Percentiles rank a stretch among this genome's conserved stretches.
phyloP scores from a whole-genome alignment of 768 basidiomycete genomes.

The Leccinum subtestaceum region DNA sequence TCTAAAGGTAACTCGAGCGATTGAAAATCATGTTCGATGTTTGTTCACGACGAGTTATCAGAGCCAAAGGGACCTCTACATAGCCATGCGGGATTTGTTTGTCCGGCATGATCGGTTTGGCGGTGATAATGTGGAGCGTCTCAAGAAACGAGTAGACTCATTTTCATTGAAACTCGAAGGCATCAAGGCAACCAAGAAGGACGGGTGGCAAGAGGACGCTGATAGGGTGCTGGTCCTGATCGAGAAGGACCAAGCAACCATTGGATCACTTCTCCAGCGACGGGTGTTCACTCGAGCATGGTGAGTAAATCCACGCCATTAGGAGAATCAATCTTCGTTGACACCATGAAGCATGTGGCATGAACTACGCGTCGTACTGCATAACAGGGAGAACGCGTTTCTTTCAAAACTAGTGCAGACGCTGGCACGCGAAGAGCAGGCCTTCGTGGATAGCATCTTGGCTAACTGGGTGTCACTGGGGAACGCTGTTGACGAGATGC shows the following conservation, averaged over 20 bases:
- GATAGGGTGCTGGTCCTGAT: conserved; percentile 70
- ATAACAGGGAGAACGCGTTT: conserved; percentile 85
- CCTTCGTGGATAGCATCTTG: conserved; percentile 59
- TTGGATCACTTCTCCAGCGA: conserved; percentile 69
- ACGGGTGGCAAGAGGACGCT: conserved; percentile 83
- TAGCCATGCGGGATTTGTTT: conserved; percentile 84
- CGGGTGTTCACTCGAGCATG: conserved; percentile 86
- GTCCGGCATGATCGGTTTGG: conserved; percentile 86
- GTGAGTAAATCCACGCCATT: conserved; percentile 40
- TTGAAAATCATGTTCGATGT: conserved; percentile 4
- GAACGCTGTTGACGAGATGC: conserved; percentile 77
- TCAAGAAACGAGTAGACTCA: conserved; percentile 82
- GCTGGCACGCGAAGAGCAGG: conserved; percentile 73
- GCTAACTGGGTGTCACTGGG: conserved; percentile 74
- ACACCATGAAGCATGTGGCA: conserved; percentile 77
- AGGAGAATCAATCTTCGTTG: conserved; percentile 1
- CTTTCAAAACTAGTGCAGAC: conserved; percentile 69
- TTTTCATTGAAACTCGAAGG: conserved; percentile 75
- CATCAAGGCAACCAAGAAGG: conserved; percentile 66
- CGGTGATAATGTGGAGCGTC: conserved; percentile 80
- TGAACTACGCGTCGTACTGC: conserved; percentile 87
- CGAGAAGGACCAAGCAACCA: conserved; percentile 83
- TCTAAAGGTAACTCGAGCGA: conserved; percentile 54
- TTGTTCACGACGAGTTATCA: conserved; percentile 31
- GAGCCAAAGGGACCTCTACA: conserved; percentile 80